phyloP scores from a whole-genome alignment of 176 grass and related monocot species.

The Puccinellia tenuiflora region DNA sequence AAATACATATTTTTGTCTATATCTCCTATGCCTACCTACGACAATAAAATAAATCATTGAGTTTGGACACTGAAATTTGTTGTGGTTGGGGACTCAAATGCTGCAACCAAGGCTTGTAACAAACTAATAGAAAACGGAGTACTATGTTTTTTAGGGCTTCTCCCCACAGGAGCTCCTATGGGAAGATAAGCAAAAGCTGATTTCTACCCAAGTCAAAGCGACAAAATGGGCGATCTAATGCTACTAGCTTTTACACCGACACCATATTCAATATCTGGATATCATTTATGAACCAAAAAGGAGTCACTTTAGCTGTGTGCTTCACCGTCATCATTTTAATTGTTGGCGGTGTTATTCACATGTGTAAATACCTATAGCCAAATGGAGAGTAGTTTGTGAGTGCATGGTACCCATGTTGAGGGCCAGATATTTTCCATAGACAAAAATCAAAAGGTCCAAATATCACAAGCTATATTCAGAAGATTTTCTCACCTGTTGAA shows the following conservation, averaged over 20 bases:
- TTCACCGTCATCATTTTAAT: neutral
- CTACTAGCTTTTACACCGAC: neutral
- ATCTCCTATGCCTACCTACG: neutral
- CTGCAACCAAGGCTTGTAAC: neutral
- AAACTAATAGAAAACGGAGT: neutral
- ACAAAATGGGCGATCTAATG: neutral
- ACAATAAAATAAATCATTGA: neutral
- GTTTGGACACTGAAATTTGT: neutral
- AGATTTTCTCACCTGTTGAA: neutral
- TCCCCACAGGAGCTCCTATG: neutral
- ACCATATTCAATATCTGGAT: neutral
- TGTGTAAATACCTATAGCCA: neutral
- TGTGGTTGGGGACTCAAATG: neutral
- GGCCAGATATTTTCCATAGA: neutral
- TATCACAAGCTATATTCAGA: neutral
- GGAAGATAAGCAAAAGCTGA: neutral
- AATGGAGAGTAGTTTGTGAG: neutral
- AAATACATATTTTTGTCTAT: neutral
- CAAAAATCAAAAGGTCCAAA: neutral
- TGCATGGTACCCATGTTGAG: neutral
- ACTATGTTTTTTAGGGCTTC: neutral
- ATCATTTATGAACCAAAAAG: neutral
- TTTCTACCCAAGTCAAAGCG: neutral
- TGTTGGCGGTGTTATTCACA: neutral
- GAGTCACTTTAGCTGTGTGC: neutral